Percentiles rank a stretch among this genome's conserved stretches.
phyloP scores from a whole-genome alignment of 2,329 filamentous ascomycete genomes.

The Tolypocladium amazonense region DNA sequence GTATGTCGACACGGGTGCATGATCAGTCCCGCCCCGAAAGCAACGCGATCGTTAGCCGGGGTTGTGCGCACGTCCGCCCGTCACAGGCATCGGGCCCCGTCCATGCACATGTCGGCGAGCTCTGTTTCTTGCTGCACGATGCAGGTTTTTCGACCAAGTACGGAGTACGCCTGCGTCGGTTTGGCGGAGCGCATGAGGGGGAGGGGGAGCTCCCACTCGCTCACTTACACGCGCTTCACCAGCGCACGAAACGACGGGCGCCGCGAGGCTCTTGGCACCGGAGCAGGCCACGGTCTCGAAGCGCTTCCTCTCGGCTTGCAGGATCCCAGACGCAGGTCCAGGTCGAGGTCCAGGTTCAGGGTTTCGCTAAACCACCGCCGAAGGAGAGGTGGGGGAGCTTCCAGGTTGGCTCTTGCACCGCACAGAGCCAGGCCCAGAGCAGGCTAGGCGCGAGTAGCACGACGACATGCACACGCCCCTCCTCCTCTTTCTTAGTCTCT shows the following conservation, averaged over 20 bases:
- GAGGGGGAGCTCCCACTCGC: not conserved
- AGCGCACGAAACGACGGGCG: not conserved
- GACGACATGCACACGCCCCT: not conserved
- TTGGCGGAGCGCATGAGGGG: not conserved
- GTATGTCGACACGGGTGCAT: slow-evolving; percentile 5
- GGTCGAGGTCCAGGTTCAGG: not conserved
- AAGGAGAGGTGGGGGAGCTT: not conserved
- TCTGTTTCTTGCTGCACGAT: not conserved
- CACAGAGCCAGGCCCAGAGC: not conserved
- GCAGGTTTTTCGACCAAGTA: not conserved
- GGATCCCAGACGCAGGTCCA: not conserved
- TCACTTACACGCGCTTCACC: not conserved
- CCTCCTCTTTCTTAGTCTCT: not conserved
- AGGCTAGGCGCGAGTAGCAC: not conserved
- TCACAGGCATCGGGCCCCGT: not conserved
- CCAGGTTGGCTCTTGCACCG: not conserved
- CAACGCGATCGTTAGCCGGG: not conserved
- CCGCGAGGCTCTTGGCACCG: not conserved
- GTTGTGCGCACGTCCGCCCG: not conserved
- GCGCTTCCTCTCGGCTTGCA: not conserved
- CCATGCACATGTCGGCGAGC: not conserved
- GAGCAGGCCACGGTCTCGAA: not conserved
- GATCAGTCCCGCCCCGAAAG: not conserved
- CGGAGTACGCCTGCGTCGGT: not conserved
- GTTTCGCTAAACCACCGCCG: not conserved